Evolutionary conservation across 164 flowering plant genomes (phyloP), one percentile per base, ranked within the genome.

Genomic region (Brasenia schreberi): DNA sequence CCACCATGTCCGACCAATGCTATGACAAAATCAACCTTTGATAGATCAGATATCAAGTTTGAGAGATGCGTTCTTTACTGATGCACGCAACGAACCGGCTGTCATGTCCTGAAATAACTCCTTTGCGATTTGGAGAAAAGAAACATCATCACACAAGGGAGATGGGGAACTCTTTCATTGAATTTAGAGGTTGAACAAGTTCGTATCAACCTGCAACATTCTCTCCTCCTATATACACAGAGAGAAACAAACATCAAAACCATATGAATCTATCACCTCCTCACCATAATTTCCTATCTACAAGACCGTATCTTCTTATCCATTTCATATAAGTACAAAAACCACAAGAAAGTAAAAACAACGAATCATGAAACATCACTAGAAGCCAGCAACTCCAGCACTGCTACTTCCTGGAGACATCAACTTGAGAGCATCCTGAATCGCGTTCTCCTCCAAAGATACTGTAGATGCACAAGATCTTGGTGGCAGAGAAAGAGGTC

Each of bases 331-430:
- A 42, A 63, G 63, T 70, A 42, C n/a, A 42, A 58, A 63, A 69
- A 53, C 17, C 33, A 11, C 53, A 59, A 45, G 66, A 56, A 77
- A 67, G 10, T 16, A 58, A 45, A 64, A 76, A 75, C 67, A 72
- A 72, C 70, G 68, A 72, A 65, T 73, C 43, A 67, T 39, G 80
- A 85, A 82, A 18, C 72, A 84, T 85, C 82, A 71, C 85, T 84
- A 89, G 77, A 84, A 87, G 23, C 95, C 95, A 79, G 86, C 95
- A 33, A 88, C 85, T 68, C 95, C 84, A 39, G 84, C 58, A 74
- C 83, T 81, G 69, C 82, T 76, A 52, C 77, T 49, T 7, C 73
- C 43, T 19, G 87, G 67, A 3, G 92, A 75, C 5, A 84, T 70
- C n/a, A 83, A 82, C 70, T 74, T 87, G 64, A 81, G 75, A 61